These are phyloP conservation scores for Pseudocercospora crystallina DNA, from an alignment of 2,329 filamentous ascomycete species.

Conservation along the genomic window DNA sequence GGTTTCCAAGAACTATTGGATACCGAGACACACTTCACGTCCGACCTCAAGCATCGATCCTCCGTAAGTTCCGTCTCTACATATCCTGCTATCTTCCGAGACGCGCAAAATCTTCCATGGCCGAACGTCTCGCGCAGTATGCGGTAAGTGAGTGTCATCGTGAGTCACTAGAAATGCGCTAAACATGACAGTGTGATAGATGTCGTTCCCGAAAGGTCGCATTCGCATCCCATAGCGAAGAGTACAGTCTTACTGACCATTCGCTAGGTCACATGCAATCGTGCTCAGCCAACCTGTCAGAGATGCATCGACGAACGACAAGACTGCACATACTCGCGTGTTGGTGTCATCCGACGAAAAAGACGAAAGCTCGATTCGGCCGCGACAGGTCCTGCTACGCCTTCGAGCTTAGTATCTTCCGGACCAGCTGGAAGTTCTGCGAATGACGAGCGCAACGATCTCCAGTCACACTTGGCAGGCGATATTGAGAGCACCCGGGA, in stretches of 20 bases:
- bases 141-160: not conserved
- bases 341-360: not conserved
- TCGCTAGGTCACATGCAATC: too few relatives aligned
- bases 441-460: too few relatives aligned
- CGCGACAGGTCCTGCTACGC: too few relatives aligned
- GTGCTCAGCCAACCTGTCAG: not conserved
- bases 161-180: not conserved
- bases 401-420: too few relatives aligned
- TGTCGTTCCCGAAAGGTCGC: conserved; percentile 23
- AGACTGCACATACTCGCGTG: not conserved
- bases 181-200: conserved; percentile 17
- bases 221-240: not conserved
- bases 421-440: too few relatives aligned
- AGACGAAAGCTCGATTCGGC: not conserved
- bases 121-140: not conserved
- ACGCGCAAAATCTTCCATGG: not conserved
- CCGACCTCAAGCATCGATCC: too few relatives aligned
- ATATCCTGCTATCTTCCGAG: not conserved
- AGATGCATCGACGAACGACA: not conserved
- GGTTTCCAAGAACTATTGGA: too few relatives aligned
- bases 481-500: conserved; percentile 1
- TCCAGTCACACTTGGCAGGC: not conserved
- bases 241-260: not conserved
- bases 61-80: not conserved
- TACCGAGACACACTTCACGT: too few relatives aligned